phyloP scores from a whole-genome alignment of 164 flowering plant genomes.

The Liquidambar formosana region DNA sequence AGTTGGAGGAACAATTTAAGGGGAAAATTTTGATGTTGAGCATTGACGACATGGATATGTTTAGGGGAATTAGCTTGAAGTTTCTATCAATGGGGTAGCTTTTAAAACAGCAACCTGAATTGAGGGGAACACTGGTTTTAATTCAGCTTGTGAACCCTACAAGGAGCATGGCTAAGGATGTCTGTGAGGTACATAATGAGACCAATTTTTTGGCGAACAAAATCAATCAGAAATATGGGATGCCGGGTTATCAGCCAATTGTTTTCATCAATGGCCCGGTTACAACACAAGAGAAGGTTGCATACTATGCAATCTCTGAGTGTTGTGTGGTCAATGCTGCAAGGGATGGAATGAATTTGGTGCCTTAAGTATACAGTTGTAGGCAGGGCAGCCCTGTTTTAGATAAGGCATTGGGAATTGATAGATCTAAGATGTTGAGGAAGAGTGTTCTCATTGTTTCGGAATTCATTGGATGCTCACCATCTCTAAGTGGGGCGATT shows the following conservation, averaged over 20 bases:
- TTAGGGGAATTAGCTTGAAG: constrained; percentile 59
- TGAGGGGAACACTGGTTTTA: constrained; percentile 40
- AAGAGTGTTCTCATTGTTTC: constrained; percentile 46
- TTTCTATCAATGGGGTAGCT: constrained; percentile 49
- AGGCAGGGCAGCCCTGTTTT: constrained; percentile 38
- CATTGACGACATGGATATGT: constrained; percentile 63
- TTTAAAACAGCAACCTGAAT: constrained; percentile 25
- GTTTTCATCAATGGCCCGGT: constrained; percentile 35
- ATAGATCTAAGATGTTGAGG: constrained; percentile 3
- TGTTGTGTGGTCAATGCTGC: constrained; percentile 44
- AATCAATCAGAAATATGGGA: constrained; percentile 36
- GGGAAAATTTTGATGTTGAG: constrained; percentile 49
- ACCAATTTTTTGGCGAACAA: constrained; percentile 14
- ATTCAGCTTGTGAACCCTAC: constrained; percentile 64
- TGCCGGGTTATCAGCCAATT: constrained; percentile 44
- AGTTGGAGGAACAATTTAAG: constrained; percentile 22
- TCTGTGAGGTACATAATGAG: constrained; percentile 40
- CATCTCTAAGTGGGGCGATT: constrained; percentile 53
- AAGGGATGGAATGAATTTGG: constrained; percentile 58
- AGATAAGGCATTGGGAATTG: constrained; percentile 28
- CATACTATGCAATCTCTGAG: constrained; percentile 46
- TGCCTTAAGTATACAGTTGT: constrained; percentile 43
- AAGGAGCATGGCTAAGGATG: constrained; percentile 45
- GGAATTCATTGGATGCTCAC: constrained; percentile 50
- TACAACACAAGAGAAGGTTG: constrained; percentile 41